Conservation (phyloP, 768 basidiomycete genomes). For the Lactarius trivialis region DNA sequence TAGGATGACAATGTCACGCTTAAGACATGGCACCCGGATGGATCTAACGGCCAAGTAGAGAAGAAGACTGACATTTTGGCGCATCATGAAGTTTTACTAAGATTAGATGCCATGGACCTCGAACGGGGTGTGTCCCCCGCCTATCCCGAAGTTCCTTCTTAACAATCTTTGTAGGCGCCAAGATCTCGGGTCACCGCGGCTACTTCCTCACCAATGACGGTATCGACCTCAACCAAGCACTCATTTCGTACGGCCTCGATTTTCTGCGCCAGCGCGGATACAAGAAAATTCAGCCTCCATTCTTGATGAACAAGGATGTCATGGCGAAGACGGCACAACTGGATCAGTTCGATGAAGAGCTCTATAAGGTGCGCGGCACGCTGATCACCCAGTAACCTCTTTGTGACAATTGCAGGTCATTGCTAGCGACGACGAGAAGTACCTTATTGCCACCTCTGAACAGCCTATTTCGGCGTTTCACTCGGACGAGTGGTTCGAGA, state of each 20-base stretch:
- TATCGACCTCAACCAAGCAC: slow-evolving; percentile 93
- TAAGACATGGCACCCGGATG: slow-evolving; percentile 81
- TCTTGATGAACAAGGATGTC: slow-evolving; percentile 96
- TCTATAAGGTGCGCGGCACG: slow-evolving; percentile 75
- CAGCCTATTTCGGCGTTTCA: slow-evolving; percentile 97
- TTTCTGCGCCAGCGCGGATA: slow-evolving; percentile 78
- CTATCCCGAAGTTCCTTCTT: neutral
- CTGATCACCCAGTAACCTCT: neutral
- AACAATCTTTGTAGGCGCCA: slow-evolving; percentile 53
- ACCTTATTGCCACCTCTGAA: slow-evolving; percentile 97
- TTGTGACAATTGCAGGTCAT: slow-evolving; percentile 50
- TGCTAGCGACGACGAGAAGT: slow-evolving; percentile 90
- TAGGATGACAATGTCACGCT: slow-evolving; percentile 88
- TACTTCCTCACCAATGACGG: slow-evolving; percentile 96
- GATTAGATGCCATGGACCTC: slow-evolving; percentile 93
- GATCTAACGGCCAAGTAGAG: slow-evolving; percentile 63
- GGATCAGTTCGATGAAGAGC: slow-evolving; percentile 96
- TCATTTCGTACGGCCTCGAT: slow-evolving; percentile 91
- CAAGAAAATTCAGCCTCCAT: slow-evolving; percentile 95
- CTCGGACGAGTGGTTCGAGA: slow-evolving; percentile 96
- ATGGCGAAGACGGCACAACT: slow-evolving; percentile 99
- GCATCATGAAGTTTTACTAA: slow-evolving; percentile 94
- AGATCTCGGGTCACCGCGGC: slow-evolving; percentile 91
- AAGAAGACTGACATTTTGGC: slow-evolving; percentile 75
- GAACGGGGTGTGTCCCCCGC: slow-evolving; percentile 66